phyloP scores from a whole-genome alignment of 345 rosid species.

The Laguncularia racemosa region DNA sequence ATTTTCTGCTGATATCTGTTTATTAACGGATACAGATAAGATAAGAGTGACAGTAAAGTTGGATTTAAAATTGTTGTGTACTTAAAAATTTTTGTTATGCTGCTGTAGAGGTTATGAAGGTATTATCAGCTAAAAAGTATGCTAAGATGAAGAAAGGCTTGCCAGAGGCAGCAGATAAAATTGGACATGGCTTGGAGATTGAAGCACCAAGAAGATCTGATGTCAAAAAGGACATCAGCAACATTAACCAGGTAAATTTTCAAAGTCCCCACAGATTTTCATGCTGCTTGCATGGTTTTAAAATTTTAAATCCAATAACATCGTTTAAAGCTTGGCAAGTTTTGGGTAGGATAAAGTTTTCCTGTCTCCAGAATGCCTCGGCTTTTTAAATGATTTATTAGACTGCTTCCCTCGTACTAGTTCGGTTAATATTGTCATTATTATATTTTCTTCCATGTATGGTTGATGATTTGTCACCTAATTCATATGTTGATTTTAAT shows the following conservation, averaged over 20 bases:
- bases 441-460: background rate
- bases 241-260: constrained; percentile 29
- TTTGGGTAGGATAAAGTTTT: no score
- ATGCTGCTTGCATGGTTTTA: background rate
- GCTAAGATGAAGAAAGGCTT: constrained; percentile 46
- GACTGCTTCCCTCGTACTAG: background rate
- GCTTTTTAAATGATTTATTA: no score
- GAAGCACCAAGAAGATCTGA: constrained; percentile 5
- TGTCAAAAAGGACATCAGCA: background rate
- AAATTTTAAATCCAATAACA: background rate
- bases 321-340: background rate
- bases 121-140: constrained; percentile 57
- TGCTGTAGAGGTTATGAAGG: constrained; percentile 74
- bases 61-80: background rate
- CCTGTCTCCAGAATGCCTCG: no score
- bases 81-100: no score
- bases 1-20: background rate
- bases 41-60: background rate
- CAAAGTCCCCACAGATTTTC: background rate
- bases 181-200: constrained; percentile 34
- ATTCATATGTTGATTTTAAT: constrained; percentile 1
- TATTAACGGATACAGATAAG: background rate
- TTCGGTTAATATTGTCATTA: background rate
- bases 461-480: background rate
- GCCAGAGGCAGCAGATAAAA: constrained; percentile 19